Percentiles rank a stretch among this genome's conserved stretches.
phyloP scores from a whole-genome alignment of 257 asterid genomes.

The Gentiana macrophylla region DNA sequence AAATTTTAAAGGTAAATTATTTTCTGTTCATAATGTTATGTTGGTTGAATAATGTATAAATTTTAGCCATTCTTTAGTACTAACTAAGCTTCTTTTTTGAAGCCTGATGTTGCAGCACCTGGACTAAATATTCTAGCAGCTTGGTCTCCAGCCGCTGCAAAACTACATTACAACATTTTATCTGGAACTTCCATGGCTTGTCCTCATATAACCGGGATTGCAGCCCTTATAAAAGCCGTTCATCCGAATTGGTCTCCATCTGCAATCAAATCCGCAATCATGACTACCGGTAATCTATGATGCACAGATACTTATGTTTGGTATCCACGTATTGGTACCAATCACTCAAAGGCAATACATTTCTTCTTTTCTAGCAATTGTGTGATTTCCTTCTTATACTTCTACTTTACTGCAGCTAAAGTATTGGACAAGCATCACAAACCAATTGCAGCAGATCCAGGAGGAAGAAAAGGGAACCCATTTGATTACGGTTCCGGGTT shows the following conservation, averaged over 20 bases:
- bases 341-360: not conserved
- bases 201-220: constrained; percentile 88
- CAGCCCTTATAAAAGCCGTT: constrained; percentile 73
- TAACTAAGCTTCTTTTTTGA: constrained; percentile 9
- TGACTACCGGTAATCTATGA: constrained; percentile 66
- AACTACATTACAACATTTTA: constrained; percentile 50
- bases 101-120: constrained; percentile 93
- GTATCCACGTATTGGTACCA: no score
- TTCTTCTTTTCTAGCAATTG: not conserved
- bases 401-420: constrained; percentile 47
- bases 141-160: constrained; percentile 79
- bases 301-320: no score
- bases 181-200: constrained; percentile 99
- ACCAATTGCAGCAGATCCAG: constrained; percentile 62
- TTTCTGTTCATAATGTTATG: no score
- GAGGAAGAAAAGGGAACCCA: constrained; percentile 61
- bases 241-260: constrained; percentile 92
- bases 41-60: not conserved
- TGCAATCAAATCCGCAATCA: constrained; percentile 83
- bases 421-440: constrained; percentile 48
- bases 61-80: not conserved
- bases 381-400: not conserved
- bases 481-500: constrained; percentile 86
- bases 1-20: constrained; percentile 65
- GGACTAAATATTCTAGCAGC: constrained; percentile 94